phyloP scores from a whole-genome alignment of 257 asterid species.

The Primulina huaijiensis region DNA sequence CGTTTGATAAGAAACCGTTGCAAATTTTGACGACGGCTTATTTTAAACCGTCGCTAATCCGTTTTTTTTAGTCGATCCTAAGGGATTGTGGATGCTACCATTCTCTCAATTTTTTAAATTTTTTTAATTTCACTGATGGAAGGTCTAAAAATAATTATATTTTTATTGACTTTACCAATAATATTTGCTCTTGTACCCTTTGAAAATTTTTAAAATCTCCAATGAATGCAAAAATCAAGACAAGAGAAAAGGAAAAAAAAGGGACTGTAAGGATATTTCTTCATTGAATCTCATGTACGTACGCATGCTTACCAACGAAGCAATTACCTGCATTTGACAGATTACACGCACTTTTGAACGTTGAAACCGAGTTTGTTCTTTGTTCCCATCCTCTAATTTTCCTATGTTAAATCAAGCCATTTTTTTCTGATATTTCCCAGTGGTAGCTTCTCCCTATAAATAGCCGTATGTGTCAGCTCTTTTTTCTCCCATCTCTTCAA shows the following conservation, averaged over 20 bases:
- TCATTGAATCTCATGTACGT: neutral
- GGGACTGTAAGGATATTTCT: neutral
- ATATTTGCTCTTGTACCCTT: no score
- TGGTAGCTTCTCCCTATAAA: neutral
- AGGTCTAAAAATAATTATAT: no score
- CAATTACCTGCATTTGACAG: neutral
- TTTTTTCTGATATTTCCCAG: slow-evolving; percentile 9
- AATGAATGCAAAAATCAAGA: neutral
- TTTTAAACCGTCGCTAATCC: no score
- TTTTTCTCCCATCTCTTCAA: no score
- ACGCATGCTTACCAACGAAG: neutral
- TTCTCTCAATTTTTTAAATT: no score
- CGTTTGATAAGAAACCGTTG: no score
- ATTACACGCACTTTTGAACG: slow-evolving; percentile 31
- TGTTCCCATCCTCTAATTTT: neutral
- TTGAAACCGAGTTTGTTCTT: slow-evolving; percentile 46
- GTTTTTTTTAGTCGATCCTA: no score
- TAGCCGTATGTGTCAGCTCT: neutral
- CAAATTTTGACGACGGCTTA: no score
- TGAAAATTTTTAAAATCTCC: neutral
- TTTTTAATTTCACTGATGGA: no score
- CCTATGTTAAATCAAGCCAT: neutral
- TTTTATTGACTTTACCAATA: no score
- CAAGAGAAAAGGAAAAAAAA: neutral
- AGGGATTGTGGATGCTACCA: no score